Percentiles rank a stretch among this genome's conserved stretches.
These are phyloP conservation scores for Karstenula rhodostoma DNA, from an alignment of 2,329 filamentous ascomycete species.

Conservation along the genomic window DNA sequence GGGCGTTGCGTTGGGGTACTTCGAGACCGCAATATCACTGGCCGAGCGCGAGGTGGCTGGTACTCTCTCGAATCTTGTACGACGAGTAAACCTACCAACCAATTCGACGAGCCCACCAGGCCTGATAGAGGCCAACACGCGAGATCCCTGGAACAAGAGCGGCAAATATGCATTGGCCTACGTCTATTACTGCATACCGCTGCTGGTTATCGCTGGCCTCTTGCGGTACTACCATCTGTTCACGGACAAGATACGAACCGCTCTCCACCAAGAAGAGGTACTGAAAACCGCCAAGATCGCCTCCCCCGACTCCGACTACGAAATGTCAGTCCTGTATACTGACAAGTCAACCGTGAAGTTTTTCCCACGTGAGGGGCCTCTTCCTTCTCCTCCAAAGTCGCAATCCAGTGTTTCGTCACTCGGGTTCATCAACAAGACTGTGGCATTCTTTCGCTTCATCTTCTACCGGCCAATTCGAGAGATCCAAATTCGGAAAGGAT, in stretches of 20 bases:
- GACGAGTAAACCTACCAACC: constrained; percentile 64
- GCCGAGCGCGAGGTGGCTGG: constrained; percentile 40
- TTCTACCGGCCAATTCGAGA: constrained; percentile 89
- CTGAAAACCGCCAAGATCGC: constrained; percentile 68
- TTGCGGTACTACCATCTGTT: constrained; percentile 86
- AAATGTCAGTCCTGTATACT: constrained; percentile 66
- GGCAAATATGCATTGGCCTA: constrained; percentile 88
- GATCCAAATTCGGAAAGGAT: constrained; percentile 68
- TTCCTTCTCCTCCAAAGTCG: constrained; percentile 67
- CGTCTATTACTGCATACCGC: constrained; percentile 83
- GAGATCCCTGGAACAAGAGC: constrained; percentile 81
- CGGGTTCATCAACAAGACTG: constrained; percentile 74
- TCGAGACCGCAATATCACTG: constrained; percentile 37
- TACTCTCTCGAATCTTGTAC: constrained; percentile 39
- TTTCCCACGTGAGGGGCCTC: constrained; percentile 71
- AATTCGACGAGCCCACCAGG: constrained; percentile 64
- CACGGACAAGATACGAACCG: constrained; percentile 92
- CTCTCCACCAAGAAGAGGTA: constrained; percentile 84
- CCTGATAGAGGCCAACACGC: constrained; percentile 63
- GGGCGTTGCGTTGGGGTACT: constrained; percentile 38
- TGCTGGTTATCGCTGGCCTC: constrained; percentile 72
- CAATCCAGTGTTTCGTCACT: constrained; percentile 80
- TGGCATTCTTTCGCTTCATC: constrained; percentile 86
- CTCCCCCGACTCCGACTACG: constrained; percentile 67
- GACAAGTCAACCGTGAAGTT: constrained; percentile 74